Conservation (phyloP, 495 filamentous ascomycete species). For the Hypoxylon intermedium region DNA sequence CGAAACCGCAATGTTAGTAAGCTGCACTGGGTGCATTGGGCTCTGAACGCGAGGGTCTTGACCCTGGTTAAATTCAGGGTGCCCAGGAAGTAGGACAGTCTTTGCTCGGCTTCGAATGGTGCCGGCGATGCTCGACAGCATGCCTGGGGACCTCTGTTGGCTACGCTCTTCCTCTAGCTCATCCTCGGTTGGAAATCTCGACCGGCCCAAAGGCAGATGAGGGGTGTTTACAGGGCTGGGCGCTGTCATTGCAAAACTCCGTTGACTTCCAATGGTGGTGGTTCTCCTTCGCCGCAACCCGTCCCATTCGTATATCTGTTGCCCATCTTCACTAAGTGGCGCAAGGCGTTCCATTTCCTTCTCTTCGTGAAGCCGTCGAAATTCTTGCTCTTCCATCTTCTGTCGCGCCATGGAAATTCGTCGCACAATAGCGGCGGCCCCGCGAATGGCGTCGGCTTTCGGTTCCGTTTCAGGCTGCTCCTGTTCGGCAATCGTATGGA, state of each 20-base stretch:
- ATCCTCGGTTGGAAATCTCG: slow-evolving; percentile 73
- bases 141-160: slow-evolving; percentile 54
- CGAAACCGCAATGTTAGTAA: slow-evolving; percentile 67
- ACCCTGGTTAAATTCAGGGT: slow-evolving; percentile 46
- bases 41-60: slow-evolving; percentile 48
- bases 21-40: slow-evolving; percentile 64
- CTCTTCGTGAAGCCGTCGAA: slow-evolving; percentile 79
- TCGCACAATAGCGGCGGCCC: slow-evolving; percentile 86
- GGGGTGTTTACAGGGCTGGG: slow-evolving; percentile 53
- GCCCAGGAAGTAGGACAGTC: slow-evolving; percentile 57
- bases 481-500: slow-evolving; percentile 92
- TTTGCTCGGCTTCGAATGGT: slow-evolving; percentile 64
- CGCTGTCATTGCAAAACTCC: slow-evolving; percentile 46
- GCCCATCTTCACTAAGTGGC: slow-evolving; percentile 72
- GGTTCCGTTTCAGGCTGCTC: slow-evolving; percentile 94
- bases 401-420: slow-evolving; percentile 77
- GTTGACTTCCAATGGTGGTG: slow-evolving; percentile 59
- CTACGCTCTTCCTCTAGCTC: slow-evolving; percentile 63
- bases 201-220: slow-evolving; percentile 88
- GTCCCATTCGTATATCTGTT: slow-evolving; percentile 82
- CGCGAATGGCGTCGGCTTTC: slow-evolving; percentile 94
- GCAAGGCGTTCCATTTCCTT: slow-evolving; percentile 72
- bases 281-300: slow-evolving; percentile 86
- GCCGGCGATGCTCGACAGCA: slow-evolving; percentile 65
- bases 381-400: slow-evolving; percentile 82